These are phyloP conservation scores for Trichosanthes truncata DNA, from an alignment of 306 rosid genomes.

Conservation along the genomic window DNA sequence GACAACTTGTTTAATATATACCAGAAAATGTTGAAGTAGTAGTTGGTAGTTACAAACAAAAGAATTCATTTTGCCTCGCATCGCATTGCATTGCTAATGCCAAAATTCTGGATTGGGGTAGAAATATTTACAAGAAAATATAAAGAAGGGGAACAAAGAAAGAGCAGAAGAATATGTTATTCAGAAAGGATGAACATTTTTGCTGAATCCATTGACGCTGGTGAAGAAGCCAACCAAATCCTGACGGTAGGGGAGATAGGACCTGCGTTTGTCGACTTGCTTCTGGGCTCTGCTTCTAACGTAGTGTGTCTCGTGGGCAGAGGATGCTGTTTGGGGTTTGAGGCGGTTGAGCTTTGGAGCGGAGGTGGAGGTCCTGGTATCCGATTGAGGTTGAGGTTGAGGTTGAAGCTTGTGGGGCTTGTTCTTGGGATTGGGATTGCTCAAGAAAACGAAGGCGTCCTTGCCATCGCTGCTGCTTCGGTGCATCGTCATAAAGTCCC, in stretches of 20 bases:
- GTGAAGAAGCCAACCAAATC: slow-evolving; percentile 80
- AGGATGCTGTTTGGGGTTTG: slow-evolving; percentile 29
- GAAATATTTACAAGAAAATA: neutral
- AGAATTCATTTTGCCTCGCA: neutral
- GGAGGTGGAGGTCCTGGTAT: neutral
- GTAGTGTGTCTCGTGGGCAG: slow-evolving; percentile 70
- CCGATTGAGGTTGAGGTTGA: neutral
- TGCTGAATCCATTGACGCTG: slow-evolving; percentile 47
- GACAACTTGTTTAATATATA: neutral
- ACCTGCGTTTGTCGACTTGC: slow-evolving; percentile 48
- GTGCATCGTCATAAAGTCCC: slow-evolving; percentile 32
- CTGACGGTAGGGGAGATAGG: slow-evolving; percentile 74
- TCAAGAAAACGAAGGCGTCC: slow-evolving; percentile 67
- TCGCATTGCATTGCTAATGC: neutral
- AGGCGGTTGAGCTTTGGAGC: neutral
- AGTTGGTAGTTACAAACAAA: neutral
- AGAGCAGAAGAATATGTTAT: neutral
- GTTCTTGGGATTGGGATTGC: slow-evolving; percentile 19
- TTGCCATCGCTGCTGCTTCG: slow-evolving; percentile 89
- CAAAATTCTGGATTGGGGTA: neutral
- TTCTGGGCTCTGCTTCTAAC: slow-evolving; percentile 57
- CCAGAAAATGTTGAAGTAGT: neutral
- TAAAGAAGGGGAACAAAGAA: neutral
- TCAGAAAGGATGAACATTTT: slow-evolving; percentile 68
- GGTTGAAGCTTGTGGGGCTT: neutral